Evolutionary conservation across 1,284 basidiomycete genomes (phyloP), one percentile per base, ranked within the genome.

Genomic region (Prillingera fragicola): DNA sequence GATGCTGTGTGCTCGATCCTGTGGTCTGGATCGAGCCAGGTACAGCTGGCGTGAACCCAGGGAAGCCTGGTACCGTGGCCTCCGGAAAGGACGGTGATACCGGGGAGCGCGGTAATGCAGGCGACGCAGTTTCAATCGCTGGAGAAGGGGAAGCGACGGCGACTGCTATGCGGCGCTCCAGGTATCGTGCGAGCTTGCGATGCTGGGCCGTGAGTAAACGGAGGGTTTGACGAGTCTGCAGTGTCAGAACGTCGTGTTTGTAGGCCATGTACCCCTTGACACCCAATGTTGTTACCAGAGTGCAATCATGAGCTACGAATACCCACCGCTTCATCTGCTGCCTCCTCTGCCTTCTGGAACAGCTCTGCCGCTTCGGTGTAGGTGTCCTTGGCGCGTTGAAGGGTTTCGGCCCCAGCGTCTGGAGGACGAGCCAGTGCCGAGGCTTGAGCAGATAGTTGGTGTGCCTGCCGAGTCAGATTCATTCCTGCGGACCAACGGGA

Each of bases 121-220:
- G n/a, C 4, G 33, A 37, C 19, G 38, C 18, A n/a, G 42, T 28
- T 10, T 46, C 37, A 5, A 33, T 8, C 26, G 36, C 32, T 8
- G 33, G 22, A 3, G 33, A 25, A n/a, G 28, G 15, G 6, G 35
- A 17, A 12, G 17, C 21, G 17, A 41, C 22, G 8, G 14, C n/a
- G n/a, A n/a, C 8, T 4, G 51, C 36, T n/a, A 67, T 60, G n/a
- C 63, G 52, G 18, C 70, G 43, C 32, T 68, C 63, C 6, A 68
- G 41, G 45, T 70, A 67, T 12, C 55, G 54, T 5, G 59, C 59
- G 17, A 67, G 54, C 42, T 65, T 68, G n/a, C 59, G 54, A 47
- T 70, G 63, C 51, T 72, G 70, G 2, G 54, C 54, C 2, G 56
- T 54, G 22, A 72, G 52, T 34, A 72, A 53, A 21, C 57, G 51